phyloP scores from a whole-genome alignment of 2,329 filamentous ascomycete species.

The Thielaviopsis euricoi region DNA sequence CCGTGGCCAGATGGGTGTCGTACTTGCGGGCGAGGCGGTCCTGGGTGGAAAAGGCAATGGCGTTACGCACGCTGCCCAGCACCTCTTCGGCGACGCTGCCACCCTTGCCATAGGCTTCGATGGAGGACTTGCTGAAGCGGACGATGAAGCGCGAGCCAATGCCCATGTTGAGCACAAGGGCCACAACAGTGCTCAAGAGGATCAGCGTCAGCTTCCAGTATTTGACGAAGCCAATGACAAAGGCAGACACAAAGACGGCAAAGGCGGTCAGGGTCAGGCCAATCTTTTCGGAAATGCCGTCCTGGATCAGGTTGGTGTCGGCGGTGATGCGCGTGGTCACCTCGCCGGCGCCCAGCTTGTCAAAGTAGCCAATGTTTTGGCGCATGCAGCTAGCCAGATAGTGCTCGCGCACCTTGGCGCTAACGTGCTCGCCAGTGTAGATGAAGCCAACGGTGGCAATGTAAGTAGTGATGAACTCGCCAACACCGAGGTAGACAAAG shows the following conservation, averaged over 20 bases:
- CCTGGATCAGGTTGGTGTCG: conserved; percentile 85
- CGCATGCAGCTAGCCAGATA: conserved; percentile 73
- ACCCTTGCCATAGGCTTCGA: conserved; percentile 67
- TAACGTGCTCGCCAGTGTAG: conserved; percentile 66
- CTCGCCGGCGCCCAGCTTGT: conserved; percentile 82
- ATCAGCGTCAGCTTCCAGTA: conserved; percentile 92
- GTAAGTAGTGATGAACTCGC: conserved; percentile 54
- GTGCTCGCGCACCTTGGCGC: conserved; percentile 60
- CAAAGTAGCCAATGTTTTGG: conserved; percentile 86
- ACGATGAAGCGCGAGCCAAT: conserved; percentile 57
- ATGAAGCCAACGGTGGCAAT: conserved; percentile 79
- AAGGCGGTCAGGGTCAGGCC: conserved; percentile 59
- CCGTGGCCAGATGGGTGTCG: conserved; percentile 53
- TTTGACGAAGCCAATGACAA: conserved; percentile 77
- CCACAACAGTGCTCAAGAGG: conserved; percentile 63
- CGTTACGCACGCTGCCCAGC: conserved; percentile 81
- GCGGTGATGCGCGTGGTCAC: conserved; percentile 89
- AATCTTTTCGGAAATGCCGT: conserved; percentile 84
- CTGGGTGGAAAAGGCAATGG: conserved; percentile 84
- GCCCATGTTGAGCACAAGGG: conserved; percentile 64
- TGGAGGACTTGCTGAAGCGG: conserved; percentile 61
- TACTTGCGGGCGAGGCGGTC: conserved; percentile 81
- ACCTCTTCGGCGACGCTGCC: conserved; percentile 89
- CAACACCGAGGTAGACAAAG: conserved; percentile 72
- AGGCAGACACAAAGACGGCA: conserved; percentile 74